Conservation (phyloP, 148 eudicot genomes). For the Drosera capensis region DNA sequence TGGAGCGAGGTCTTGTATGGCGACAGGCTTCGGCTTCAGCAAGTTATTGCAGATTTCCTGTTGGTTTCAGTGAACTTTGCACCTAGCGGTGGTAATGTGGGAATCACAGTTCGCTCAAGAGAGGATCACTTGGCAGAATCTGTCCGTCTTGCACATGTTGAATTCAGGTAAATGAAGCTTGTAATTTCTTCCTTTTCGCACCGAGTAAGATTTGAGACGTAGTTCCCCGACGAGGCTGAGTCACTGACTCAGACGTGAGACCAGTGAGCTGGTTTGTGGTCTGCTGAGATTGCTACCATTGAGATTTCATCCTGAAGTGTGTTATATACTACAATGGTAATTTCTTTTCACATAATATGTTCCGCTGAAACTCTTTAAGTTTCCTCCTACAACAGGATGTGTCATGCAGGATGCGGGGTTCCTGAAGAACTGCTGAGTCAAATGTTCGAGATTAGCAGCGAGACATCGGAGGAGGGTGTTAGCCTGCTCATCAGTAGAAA, state of each 20-base stretch:
- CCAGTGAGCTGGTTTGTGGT: not conserved
- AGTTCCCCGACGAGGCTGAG: too few species aligned
- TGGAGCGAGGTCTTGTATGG: slow-evolving; percentile 55
- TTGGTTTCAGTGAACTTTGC: slow-evolving; percentile 51
- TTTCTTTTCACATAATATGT: too few species aligned
- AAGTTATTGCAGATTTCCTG: slow-evolving; percentile 73
- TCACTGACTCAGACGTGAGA: too few species aligned
- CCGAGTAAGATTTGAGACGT: too few species aligned
- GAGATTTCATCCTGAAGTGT: too few species aligned
- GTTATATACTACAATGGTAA: too few species aligned
- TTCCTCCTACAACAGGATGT: slow-evolving; percentile 42
- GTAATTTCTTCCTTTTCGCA: not conserved
- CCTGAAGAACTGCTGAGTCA: slow-evolving; percentile 65
- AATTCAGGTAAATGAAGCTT: slow-evolving; percentile 52
- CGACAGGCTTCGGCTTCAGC: slow-evolving; percentile 78
- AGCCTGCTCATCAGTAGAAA: slow-evolving; percentile 67
- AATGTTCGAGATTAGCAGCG: slow-evolving; percentile 54
- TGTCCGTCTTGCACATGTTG: slow-evolving; percentile 63
- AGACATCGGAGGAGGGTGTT: slow-evolving; percentile 66
- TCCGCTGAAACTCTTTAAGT: too few species aligned
- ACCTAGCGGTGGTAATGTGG: slow-evolving; percentile 56
- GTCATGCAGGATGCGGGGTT: slow-evolving; percentile 64
- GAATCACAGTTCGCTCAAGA: slow-evolving; percentile 31
- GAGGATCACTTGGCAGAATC: slow-evolving; percentile 54
- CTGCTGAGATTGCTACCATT: not conserved